Base-by-base conservation (phyloP, 1,284 basidiomycete genomes). In the Cutaneotrichosporon daszewskae region DNA sequence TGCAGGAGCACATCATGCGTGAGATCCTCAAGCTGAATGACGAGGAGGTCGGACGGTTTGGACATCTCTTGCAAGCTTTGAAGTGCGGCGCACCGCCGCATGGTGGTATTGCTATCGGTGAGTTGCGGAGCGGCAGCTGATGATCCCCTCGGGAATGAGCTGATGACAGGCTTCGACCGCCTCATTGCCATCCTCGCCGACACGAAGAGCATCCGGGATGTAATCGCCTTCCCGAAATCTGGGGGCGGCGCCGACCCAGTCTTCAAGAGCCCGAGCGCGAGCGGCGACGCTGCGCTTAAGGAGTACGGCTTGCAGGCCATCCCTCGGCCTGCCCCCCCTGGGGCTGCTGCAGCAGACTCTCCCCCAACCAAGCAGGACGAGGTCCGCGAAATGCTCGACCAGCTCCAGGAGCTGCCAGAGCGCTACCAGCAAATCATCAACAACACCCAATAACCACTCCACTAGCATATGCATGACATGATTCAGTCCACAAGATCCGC, bases 201-300 rank as follows among this genome's bases (percentile, higher is more conserved):
- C 49, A 79, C 87, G 1, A 76, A 79, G 46, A 85, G 84, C 22
- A 96, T 96, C 55, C 77, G 89, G 48, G 91, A 96, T 64, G 91
- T 96, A 53, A 95, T 96, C 56, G 91, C 91, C 9, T 96, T 96
- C 74, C 91, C 91, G 4, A 96, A 96, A 75, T 85, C 85, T 7
- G 79, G 80, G 18, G 77, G 74, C 33, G 91, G 91, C 12, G 77
- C 79, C n/a, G 91, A 96, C 69, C 79, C 83, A 35, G 79, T 95
- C 24, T 92, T 96, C 76, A 84, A 81, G 68, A 87, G 86, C 64
- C 91, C 91, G 18, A 81, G 85, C 1, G 61, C 78, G 4, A 76
- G 82, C 37, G 62, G 67, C 33, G 67, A 73, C 19, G 77, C 78
- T 24, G 74, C 80, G 25, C 71, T 91, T 36, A 53, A 40, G 29